These are phyloP conservation scores for Penicillium frequentans DNA, from an alignment of 2,329 filamentous ascomycete genomes.

Conservation along the genomic window DNA sequence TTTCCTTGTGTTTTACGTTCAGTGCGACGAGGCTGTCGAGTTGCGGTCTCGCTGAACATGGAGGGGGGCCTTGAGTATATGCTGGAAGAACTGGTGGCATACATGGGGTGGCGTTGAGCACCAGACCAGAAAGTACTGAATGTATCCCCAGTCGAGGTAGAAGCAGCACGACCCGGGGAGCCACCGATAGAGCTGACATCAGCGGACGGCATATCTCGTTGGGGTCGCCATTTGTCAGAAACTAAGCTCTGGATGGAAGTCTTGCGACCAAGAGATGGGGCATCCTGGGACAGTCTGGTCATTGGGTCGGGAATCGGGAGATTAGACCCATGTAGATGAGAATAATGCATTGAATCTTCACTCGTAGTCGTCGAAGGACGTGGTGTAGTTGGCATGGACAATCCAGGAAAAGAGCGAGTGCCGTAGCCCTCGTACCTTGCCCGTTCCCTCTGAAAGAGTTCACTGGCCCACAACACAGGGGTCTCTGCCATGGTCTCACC, in stretches of 20 bases:
- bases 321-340: slow-evolving; percentile 26
- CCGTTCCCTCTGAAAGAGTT: slow-evolving; percentile 75
- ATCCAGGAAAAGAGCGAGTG: slow-evolving; percentile 35
- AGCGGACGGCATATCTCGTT: slow-evolving; percentile 57
- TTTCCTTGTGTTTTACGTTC: slow-evolving; percentile 63
- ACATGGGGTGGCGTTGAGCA: slow-evolving; percentile 67
- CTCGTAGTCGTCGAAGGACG: slow-evolving; percentile 46
- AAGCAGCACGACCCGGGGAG: slow-evolving; percentile 66
- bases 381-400: slow-evolving; percentile 47
- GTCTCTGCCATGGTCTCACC: slow-evolving; percentile 81
- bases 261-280: slow-evolving; percentile 51
- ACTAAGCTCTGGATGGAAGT: slow-evolving; percentile 70
- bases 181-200: slow-evolving; percentile 63
- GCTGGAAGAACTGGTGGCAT: slow-evolving; percentile 63
- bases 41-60: slow-evolving; percentile 40
- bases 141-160: slow-evolving; percentile 68
- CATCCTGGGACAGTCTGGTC: slow-evolving; percentile 34
- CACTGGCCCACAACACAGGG: slow-evolving; percentile 88
- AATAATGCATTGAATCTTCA: slow-evolving; percentile 40
- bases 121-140: slow-evolving; percentile 86
- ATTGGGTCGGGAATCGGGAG: slow-evolving; percentile 32
- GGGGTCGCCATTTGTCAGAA: slow-evolving; percentile 62
- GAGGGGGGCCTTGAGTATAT: slow-evolving; percentile 49
- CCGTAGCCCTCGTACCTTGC: slow-evolving; percentile 43
- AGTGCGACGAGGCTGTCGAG: slow-evolving; percentile 31